Evolutionary conservation across 163 green algal genomes (phyloP).

Genomic region (Scenedesmus sp.): DNA sequence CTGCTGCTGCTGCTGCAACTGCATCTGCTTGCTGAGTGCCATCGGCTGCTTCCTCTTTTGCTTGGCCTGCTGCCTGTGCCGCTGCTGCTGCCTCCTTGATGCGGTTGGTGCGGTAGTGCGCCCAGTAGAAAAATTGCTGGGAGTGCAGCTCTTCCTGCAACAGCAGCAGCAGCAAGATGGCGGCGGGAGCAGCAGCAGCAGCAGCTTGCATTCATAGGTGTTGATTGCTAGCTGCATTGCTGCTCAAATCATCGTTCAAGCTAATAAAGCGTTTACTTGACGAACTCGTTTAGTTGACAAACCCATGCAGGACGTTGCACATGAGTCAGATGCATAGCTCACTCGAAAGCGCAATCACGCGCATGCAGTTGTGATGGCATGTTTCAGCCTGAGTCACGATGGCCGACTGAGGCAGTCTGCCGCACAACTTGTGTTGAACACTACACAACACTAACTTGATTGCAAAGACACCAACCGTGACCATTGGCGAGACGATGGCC

Average conservation of each 20-base stretch:
- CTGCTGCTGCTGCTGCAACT: background rate
- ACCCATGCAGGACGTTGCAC: background rate
- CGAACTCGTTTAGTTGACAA: no score
- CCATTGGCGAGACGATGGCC: constrained; percentile 66
- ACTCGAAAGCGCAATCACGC: background rate
- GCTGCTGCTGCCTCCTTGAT: constrained; percentile 49
- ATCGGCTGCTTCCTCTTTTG: background rate
- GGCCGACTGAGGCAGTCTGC: no score
- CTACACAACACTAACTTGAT: no score
- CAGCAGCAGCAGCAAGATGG: background rate
- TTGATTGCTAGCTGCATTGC: no score
- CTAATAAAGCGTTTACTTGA: no score
- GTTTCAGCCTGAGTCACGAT: background rate
- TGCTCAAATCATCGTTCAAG: no score
- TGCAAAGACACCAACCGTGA: constrained; percentile 40
- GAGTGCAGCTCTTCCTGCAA: constrained; percentile 84
- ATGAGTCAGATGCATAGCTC: background rate
- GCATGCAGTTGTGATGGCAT: background rate
- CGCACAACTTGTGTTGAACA: no score
- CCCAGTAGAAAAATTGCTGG: constrained; percentile 89
- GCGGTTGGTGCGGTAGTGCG: constrained; percentile 74
- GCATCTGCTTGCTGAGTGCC: background rate
- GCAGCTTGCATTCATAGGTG: background rate
- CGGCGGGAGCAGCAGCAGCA: background rate
- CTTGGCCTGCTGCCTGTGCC: background rate